Evolutionary conservation across 257 asterid species (phyloP).

Genomic region (Verbena officinalis): DNA sequence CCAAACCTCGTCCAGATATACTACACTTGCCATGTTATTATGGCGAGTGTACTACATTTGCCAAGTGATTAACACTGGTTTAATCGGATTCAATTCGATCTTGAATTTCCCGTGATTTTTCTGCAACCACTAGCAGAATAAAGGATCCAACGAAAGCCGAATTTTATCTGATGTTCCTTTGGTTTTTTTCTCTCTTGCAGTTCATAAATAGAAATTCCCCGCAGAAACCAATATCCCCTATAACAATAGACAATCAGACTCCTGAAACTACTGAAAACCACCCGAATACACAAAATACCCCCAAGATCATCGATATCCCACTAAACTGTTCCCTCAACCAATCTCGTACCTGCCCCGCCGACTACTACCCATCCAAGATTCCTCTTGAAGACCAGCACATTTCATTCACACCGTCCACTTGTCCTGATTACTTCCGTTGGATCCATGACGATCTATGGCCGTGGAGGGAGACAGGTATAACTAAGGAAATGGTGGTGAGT

Average conservation of each 20-base stretch:
- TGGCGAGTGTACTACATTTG: too few relatives aligned
- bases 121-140: neutral
- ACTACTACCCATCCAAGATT: constrained; percentile 48
- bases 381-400: neutral
- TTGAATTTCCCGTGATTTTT: too few relatives aligned
- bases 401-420: constrained; percentile 24
- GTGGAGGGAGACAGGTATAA: constrained; percentile 70
- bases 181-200: constrained; percentile 41
- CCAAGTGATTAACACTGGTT: too few relatives aligned
- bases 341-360: constrained; percentile 57
- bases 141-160: neutral
- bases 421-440: constrained; percentile 82
- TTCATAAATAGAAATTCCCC: constrained; percentile 40
- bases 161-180: neutral
- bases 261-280: constrained; percentile 15
- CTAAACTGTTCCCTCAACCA: constrained; percentile 52
- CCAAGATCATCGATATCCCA: constrained; percentile 39
- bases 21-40: too few relatives aligned
- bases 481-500: constrained; percentile 54
- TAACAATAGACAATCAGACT: constrained; percentile 12
- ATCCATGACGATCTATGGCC: constrained; percentile 71
- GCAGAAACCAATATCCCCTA: constrained; percentile 28
- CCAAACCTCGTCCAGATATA: too few relatives aligned
- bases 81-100: too few relatives aligned
- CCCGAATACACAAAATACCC: constrained; percentile 28